Conservation (phyloP, 2,329 filamentous ascomycete genomes). For the Helminthosporium solani region DNA sequence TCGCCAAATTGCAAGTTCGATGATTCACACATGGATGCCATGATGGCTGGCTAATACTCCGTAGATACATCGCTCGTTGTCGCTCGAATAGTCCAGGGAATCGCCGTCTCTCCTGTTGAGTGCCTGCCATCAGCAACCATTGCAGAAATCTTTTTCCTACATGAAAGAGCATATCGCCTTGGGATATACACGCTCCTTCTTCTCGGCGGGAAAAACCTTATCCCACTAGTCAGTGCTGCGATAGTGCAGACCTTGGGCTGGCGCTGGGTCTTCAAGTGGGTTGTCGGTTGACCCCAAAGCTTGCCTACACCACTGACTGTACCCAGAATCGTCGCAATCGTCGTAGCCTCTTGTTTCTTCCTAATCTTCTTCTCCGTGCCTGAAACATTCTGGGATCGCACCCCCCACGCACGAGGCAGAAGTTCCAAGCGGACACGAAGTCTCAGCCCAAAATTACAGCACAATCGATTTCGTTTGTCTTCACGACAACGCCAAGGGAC, state of each 20-base stretch:
- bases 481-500: slow-evolving; percentile 22
- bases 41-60: background rate
- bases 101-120: slow-evolving; percentile 87
- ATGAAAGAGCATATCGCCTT: slow-evolving; percentile 88
- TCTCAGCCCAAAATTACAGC: slow-evolving; percentile 36
- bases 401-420: slow-evolving; percentile 56
- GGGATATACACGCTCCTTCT: slow-evolving; percentile 90
- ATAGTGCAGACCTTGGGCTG: slow-evolving; percentile 77
- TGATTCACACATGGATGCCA: background rate
- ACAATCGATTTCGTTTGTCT: slow-evolving; percentile 25
- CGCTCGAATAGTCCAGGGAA: slow-evolving; percentile 82
- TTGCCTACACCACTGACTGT: background rate
- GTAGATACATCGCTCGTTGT: slow-evolving; percentile 70
- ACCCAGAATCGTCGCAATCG: slow-evolving; percentile 71
- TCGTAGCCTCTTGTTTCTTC: slow-evolving; percentile 68
- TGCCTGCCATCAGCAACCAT: slow-evolving; percentile 92
- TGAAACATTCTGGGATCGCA: slow-evolving; percentile 93
- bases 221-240: slow-evolving; percentile 81
- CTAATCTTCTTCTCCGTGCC: slow-evolving; percentile 88
- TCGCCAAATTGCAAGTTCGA: slow-evolving; percentile 63
- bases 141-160: slow-evolving; percentile 93
- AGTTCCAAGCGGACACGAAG: slow-evolving; percentile 31
- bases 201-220: slow-evolving; percentile 85
- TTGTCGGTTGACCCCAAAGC: background rate
- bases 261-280: slow-evolving; percentile 78